A percentile compares a stretch with the other conserved stretches of the same genome.
These are phyloP conservation scores for Zygosaccharomyces pseudobailii DNA, from an alignment of 1,139 yeast species.

Conservation along the genomic window DNA sequence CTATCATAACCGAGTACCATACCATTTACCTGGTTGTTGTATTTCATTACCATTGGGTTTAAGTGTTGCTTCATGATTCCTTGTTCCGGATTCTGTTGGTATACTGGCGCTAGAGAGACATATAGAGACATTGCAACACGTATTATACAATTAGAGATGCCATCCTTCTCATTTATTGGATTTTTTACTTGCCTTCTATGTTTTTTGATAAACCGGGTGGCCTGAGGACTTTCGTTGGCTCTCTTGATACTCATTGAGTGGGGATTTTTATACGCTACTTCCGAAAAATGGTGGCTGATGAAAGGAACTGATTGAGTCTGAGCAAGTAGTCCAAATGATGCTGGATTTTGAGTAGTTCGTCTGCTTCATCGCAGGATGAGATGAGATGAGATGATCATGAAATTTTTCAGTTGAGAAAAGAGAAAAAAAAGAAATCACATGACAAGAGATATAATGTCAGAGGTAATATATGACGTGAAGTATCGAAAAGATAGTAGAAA, in stretches of 20 bases:
- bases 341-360: too few relatives aligned
- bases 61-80: constrained; percentile 86
- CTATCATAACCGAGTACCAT: constrained; percentile 77
- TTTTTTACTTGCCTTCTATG: constrained; percentile 27
- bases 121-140: constrained; percentile 59
- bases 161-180: constrained; percentile 28
- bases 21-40: constrained; percentile 68
- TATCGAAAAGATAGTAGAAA: too few relatives aligned
- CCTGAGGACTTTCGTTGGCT: constrained; percentile 18
- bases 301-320: too few relatives aligned
- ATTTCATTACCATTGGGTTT: constrained; percentile 84
- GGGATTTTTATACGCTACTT: too few relatives aligned
- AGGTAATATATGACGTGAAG: too few relatives aligned
- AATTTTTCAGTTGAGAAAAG: constrained; percentile 1
- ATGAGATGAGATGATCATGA: constrained; percentile 8
- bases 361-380: too few relatives aligned
- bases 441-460: too few relatives aligned
- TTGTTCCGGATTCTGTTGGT: constrained; percentile 58
- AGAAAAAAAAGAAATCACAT: constrained; percentile 1
- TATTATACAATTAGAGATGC: constrained; percentile 32
- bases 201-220: constrained; percentile 26
- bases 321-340: too few relatives aligned
- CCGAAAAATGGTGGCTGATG: too few relatives aligned
- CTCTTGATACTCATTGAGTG: constrained; percentile 25
- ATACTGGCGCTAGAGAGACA: constrained; percentile 82